phyloP scores from a whole-genome alignment of 805 yeast genomes.

The Tetrapisispora fleetii region DNA sequence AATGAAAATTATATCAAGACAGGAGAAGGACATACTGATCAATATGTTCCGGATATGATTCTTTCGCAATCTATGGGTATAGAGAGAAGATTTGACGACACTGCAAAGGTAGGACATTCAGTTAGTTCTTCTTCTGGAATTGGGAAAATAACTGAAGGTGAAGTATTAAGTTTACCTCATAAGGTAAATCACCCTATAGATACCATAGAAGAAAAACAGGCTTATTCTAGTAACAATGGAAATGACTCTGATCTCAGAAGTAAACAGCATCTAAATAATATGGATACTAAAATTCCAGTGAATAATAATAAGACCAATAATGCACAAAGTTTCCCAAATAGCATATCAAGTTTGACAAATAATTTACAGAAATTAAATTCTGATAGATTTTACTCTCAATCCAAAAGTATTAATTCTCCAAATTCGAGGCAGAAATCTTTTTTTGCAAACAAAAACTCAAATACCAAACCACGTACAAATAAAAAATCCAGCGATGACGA shows the following conservation, averaged over 20 bases:
- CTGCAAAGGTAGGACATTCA: conserved; percentile 1
- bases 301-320: not conserved
- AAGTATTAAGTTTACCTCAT: not conserved
- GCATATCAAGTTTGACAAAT: conserved; percentile 26
- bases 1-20: conserved; percentile 3
- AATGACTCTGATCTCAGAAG: too few relatives aligned
- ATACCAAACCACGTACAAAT: not conserved
- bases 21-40: conserved; percentile 11
- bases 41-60: conserved; percentile 34
- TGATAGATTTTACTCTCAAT: conserved; percentile 5
- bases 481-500: not conserved
- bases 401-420: not conserved
- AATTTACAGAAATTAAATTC: conserved; percentile 20
- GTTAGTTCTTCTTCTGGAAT: not conserved
- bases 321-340: conserved; percentile 17
- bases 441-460: not conserved
- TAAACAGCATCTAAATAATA: not conserved
- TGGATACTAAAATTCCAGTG: not conserved
- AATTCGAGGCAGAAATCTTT: not conserved
- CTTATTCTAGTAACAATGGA: not conserved
- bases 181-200: not conserved
- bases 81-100: conserved; percentile 30
- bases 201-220: not conserved
- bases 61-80: conserved; percentile 47
- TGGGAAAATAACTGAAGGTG: not conserved